phyloP scores from a whole-genome alignment of 805 yeast genomes.

The Lachancea waltii region DNA sequence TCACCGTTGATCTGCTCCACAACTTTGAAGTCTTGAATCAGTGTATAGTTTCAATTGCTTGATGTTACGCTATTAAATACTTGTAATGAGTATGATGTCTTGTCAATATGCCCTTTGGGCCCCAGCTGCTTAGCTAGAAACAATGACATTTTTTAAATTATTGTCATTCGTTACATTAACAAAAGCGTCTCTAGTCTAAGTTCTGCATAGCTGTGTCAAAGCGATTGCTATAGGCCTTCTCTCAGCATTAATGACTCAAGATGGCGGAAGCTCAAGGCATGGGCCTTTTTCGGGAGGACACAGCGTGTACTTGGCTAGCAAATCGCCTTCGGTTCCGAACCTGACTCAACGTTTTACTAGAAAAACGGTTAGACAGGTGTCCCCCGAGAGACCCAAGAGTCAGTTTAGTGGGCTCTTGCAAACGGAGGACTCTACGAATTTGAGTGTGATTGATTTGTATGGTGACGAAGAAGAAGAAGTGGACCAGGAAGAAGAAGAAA shows the following conservation, averaged over 20 bases:
- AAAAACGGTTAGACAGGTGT: neutral
- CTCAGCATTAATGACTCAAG: neutral
- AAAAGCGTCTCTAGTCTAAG: no score
- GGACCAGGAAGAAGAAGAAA: conserved; percentile 2
- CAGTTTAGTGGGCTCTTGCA: neutral
- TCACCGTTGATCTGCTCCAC: no score
- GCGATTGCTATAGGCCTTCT: neutral
- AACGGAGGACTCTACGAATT: conserved; percentile 7
- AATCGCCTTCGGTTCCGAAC: conserved; percentile 11
- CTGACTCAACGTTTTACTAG: conserved; percentile 4
- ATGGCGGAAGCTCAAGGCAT: neutral
- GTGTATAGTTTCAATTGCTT: no score
- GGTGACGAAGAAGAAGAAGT: conserved; percentile 4
- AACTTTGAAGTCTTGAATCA: no score
- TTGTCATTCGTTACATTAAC: no score
- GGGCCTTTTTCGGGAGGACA: neutral
- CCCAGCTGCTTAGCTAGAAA: neutral
- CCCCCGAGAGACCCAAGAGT: conserved; percentile 4
- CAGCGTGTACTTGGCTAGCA: conserved; percentile 2
- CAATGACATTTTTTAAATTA: neutral
- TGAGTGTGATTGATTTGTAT: conserved; percentile 11
- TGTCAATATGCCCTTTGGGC: neutral
- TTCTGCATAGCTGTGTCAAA: no score
- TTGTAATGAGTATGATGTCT: no score
- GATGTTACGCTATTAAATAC: no score